Base-by-base conservation (phyloP, 345 rosid species). In the Boechera stricta region DNA sequence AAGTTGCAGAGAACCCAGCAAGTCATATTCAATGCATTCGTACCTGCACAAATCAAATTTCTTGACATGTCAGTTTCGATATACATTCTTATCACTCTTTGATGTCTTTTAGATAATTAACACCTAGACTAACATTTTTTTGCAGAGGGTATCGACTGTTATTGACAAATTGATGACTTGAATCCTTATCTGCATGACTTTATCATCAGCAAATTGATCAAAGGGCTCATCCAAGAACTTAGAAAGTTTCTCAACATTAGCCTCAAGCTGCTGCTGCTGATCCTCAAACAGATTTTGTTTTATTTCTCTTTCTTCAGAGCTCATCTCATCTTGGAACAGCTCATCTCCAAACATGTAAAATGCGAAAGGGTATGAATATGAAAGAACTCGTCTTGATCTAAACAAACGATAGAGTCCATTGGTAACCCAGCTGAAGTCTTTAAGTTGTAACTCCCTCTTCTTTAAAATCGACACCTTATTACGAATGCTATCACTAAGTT, bases 321-420 rank as follows among this genome's bases (percentile, higher is more conserved):
- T 84, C 96, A 91, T 91, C 84, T 91, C 94, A 67, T 88, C 98
- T 48, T 69, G 84, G 78, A 93, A 93, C 53, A 90, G 77, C 81
- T 93, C 97, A 3, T 93, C 96, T 9, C 97, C 98, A 81, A 93
- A 93, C 96, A 93, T 89, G 81, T 89, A 93, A 79, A 86, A 91
- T 35, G 98, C 94, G 74, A 93, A 93, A 5, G 97, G 91, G 77
- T 93, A 93, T 4, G 98, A 89, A 75, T 88, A 89, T 6, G 93
- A 85, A 74, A 93, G 96, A 66, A 93, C 92, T 71, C 92, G 80
- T 79, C 98, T 87, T 48, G 96, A 91, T 79, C 96, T 87, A 79
- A 94, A 90, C 67, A 94, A 87, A 74, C 96, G 84, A 55, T 68
- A 61, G 65, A 94, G 82, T 72, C 97, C 97, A 71, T 89, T 85